phyloP scores from a whole-genome alignment of 352 stramenopile genomes.

The Phytophthora colocasiae region DNA sequence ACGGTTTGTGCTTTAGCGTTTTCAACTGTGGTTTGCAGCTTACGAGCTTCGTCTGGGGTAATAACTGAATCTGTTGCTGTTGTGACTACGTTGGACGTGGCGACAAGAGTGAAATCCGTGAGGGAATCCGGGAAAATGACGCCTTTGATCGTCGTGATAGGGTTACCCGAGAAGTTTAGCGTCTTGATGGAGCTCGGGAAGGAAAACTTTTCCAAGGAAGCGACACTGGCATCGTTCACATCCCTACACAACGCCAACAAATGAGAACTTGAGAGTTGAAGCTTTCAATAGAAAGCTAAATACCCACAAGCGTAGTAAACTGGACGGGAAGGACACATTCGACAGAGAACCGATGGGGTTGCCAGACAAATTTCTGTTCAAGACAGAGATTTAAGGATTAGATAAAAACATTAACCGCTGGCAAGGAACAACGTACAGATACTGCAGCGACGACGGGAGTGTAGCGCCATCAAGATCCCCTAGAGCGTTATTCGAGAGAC shows the following conservation, averaged over 20 bases:
- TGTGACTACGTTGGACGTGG: slow-evolving; percentile 1
- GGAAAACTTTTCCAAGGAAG: slow-evolving; percentile 45
- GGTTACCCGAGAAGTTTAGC: slow-evolving; percentile 51
- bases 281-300: neutral
- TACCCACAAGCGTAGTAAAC: slow-evolving; percentile 43
- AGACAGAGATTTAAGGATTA: neutral
- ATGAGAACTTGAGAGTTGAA: neutral
- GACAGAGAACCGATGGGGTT: slow-evolving; percentile 45
- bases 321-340: slow-evolving; percentile 33
- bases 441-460: slow-evolving; percentile 27
- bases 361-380: slow-evolving; percentile 45
- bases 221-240: slow-evolving; percentile 31
- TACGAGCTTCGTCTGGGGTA: slow-evolving; percentile 20
- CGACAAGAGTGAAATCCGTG: slow-evolving; percentile 30
- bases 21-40: slow-evolving; percentile 8
- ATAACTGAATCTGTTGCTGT: slow-evolving; percentile 14
- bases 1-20: neutral
- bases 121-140: slow-evolving; percentile 48
- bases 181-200: slow-evolving; percentile 42
- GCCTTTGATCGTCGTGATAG: slow-evolving; percentile 40
- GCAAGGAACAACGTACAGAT: slow-evolving; percentile 25
- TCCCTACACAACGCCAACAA: slow-evolving; percentile 13
- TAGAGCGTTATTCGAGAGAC: slow-evolving; percentile 34
- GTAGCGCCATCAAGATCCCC: slow-evolving; percentile 15
- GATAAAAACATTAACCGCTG: no score